Base-by-base conservation (phyloP, 108 stramenopile genomes). In the Aureococcus anophagefferens region DNA sequence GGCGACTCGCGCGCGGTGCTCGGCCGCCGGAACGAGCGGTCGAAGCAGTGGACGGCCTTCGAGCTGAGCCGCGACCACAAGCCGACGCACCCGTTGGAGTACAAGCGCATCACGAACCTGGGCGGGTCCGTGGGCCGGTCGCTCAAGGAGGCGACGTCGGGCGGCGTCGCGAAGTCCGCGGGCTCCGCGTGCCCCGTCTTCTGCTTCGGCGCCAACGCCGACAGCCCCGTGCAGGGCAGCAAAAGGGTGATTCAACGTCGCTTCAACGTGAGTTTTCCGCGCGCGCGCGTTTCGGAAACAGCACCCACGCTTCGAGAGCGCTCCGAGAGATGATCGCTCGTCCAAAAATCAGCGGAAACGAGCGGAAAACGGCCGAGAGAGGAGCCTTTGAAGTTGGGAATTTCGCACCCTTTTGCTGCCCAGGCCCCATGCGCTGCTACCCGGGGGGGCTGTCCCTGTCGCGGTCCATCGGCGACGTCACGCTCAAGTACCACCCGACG, bases 1-100 rank as follows among this genome's bases (percentile, higher is more conserved):
- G 83, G 83, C 13, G 83, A 83, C 70, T 77, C 65, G 9, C 79
- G 83, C n/a, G 79, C 80, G 0, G 63, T 80, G 15, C 46, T 83
- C 5, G 73, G 80, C 11, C 51, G 35, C 70, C 9, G 16, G 18
- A 34, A 30, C 15, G 73, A 70, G 7, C 9, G 40, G 5, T 11
- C 9, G 9, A 7, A 28, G 13, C 14, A 16, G 21, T 59, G 51
- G 51, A 18, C 35, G 33, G 63, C 68, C 32, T 0, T 78, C 9
- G 40, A 72, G 0, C 68, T 83, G 33, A 68, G 74, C 35, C 34
- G 40, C 21, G 83, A 83, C 64, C 83, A 83, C 67, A 83, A 83
- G 69, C 83, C 83, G 11, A 46, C 72, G 18, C 62, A 64, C 40
- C 79, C 74, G 62, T 70, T 68, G 18, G 83, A 83, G 75, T 64